A percentile compares a stretch with the other conserved stretches of the same genome.
These are phyloP conservation scores for Gryganskiella cystojenkinii DNA, from an alignment of 192 early-diverging fungal species.

Conservation along the genomic window DNA sequence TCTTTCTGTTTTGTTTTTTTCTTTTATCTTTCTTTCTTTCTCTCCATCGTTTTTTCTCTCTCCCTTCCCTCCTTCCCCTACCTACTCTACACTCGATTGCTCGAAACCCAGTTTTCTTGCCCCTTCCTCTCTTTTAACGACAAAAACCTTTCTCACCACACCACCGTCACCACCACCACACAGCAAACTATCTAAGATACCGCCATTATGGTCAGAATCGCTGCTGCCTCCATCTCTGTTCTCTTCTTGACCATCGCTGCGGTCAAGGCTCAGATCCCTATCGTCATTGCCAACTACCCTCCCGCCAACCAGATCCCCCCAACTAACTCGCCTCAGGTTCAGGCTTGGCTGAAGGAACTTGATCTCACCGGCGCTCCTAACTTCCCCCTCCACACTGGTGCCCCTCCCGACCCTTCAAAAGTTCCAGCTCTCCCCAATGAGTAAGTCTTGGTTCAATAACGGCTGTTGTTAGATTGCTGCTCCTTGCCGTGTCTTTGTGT, in stretches of 20 bases:
- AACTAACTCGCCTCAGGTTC: slow-evolving; percentile 23
- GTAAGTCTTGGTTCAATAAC: too few species aligned
- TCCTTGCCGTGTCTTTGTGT: background rate
- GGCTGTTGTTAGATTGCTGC: background rate
- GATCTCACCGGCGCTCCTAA: slow-evolving; percentile 37
- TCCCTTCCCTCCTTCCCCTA: background rate
- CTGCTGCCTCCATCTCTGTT: slow-evolving; percentile 26
- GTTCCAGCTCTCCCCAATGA: slow-evolving; percentile 15
- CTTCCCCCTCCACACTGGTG: slow-evolving; percentile 4
- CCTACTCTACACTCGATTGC: background rate
- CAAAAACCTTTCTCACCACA: background rate
- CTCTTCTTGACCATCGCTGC: slow-evolving; percentile 29
- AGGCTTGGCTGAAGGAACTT: slow-evolving; percentile 50
- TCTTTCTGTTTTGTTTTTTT: too few species aligned
- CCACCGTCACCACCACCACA: background rate
- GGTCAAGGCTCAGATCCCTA: slow-evolving; percentile 36
- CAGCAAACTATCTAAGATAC: background rate
- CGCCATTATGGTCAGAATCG: slow-evolving; percentile 39
- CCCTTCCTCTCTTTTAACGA: slow-evolving; percentile 55
- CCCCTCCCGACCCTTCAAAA: slow-evolving; percentile 3
- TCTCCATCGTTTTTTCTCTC: slow-evolving; percentile 1
- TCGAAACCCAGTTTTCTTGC: slow-evolving; percentile 15
- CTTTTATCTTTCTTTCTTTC: background rate
- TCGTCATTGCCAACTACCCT: slow-evolving; percentile 34
- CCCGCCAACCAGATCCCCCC: slow-evolving; percentile 27